Evolutionary conservation across 2,329 filamentous ascomycete genomes (phyloP).

Genomic region (Colletotrichum tamarilloi): DNA sequence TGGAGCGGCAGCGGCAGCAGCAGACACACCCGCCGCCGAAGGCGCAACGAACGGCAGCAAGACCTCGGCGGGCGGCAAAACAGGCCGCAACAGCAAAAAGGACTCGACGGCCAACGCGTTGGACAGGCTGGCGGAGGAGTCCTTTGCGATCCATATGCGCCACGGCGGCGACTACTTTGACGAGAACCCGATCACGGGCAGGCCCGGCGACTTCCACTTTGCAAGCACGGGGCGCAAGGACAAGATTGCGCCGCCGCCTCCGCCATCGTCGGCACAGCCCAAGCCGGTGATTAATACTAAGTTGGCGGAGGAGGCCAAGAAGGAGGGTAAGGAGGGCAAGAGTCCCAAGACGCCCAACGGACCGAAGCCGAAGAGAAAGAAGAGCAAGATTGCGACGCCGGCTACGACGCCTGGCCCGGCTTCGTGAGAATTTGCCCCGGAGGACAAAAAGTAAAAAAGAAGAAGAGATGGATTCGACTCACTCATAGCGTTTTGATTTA

Average conservation of each 20-base stretch:
- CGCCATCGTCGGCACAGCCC: constrained; percentile 15
- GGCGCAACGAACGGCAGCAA: constrained; percentile 31
- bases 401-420: constrained; percentile 25
- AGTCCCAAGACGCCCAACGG: constrained; percentile 53
- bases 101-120: constrained; percentile 52
- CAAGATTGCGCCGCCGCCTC: constrained; percentile 41
- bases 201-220: constrained; percentile 73
- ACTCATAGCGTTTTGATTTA: constrained; percentile 19
- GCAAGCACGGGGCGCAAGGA: constrained; percentile 69
- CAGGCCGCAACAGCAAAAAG: constrained; percentile 46
- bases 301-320: constrained; percentile 52
- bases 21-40: constrained; percentile 59
- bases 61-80: constrained; percentile 35
- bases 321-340: constrained; percentile 59
- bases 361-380: constrained; percentile 58
- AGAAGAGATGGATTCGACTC: not conserved
- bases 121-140: constrained; percentile 65
- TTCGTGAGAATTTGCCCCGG: not conserved
- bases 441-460: too few relatives aligned
- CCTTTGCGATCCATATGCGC: constrained; percentile 66
- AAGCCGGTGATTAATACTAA: constrained; percentile 53
- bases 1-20: constrained; percentile 38
- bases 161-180: constrained; percentile 75
- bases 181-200: constrained; percentile 75
- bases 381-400: constrained; percentile 54